Evolutionary conservation across 345 rosid genomes (phyloP).

Genomic region (Euclidium syriacum): DNA sequence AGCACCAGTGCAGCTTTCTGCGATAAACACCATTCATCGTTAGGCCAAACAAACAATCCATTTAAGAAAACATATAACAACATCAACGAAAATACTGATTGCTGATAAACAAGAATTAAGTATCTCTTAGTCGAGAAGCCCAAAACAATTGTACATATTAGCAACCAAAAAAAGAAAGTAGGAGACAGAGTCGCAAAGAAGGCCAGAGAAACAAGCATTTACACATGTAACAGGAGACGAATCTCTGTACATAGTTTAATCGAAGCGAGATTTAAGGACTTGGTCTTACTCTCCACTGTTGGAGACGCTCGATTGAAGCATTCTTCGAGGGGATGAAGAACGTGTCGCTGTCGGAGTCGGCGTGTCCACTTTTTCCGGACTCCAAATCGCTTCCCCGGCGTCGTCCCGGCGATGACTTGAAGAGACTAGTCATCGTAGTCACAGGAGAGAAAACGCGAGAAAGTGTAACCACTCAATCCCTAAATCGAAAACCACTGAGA

Average conservation of each 20-base stretch:
- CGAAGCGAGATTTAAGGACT: not conserved
- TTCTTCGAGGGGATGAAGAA: conserved; percentile 69
- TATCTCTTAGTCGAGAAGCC: not conserved
- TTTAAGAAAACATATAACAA: not conserved
- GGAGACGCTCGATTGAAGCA: conserved; percentile 59
- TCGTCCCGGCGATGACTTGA: conserved; percentile 39
- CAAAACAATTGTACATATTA: not conserved
- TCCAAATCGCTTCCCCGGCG: conserved; percentile 44
- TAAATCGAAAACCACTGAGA: conserved; percentile 7
- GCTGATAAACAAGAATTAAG: not conserved
- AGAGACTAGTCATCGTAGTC: conserved; percentile 35
- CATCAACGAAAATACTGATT: not conserved
- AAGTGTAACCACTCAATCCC: conserved; percentile 9
- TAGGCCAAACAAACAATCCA: not conserved
- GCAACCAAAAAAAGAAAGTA: not conserved
- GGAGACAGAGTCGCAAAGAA: not conserved
- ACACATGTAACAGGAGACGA: not conserved
- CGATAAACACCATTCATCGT: not conserved
- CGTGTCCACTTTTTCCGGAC: conserved; percentile 33
- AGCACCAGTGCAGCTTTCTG: conserved; percentile 97
- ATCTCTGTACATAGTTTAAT: not conserved
- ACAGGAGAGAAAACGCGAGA: conserved; percentile 35
- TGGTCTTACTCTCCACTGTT: conserved; percentile 76
- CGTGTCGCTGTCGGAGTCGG: conserved; percentile 40
- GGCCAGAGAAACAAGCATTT: not conserved